A percentile compares a stretch with the other conserved stretches of the same genome.
Conservation (phyloP, 305 asterid species). For the Fraxinus baroniana region DNA sequence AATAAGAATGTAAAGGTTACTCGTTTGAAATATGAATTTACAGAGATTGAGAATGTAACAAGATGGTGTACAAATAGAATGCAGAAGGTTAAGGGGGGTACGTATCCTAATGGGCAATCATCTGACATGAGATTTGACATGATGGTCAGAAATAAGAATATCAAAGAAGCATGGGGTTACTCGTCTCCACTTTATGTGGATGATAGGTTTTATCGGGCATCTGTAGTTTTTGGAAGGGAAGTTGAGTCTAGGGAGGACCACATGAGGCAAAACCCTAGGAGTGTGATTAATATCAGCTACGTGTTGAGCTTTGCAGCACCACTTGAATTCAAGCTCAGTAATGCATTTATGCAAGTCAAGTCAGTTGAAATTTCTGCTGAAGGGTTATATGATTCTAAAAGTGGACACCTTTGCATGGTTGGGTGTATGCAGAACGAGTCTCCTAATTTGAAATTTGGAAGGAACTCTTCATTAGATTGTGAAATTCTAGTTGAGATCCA, state of each 20-base stretch:
- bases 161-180: constrained; percentile 53
- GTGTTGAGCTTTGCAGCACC: constrained; percentile 46
- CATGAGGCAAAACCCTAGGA: constrained; percentile 36
- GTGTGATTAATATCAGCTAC: constrained; percentile 56
- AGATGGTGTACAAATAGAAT: constrained; percentile 52
- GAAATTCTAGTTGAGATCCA: constrained; percentile 62
- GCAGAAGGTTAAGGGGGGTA: constrained; percentile 43
- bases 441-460: constrained; percentile 27
- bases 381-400: constrained; percentile 60
- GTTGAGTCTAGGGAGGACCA: constrained; percentile 28
- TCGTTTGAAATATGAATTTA: constrained; percentile 57
- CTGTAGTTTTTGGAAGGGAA: constrained; percentile 24
- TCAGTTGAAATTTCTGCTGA: constrained; percentile 67
- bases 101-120: constrained; percentile 58
- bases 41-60: constrained; percentile 52
- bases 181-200: constrained; percentile 66
- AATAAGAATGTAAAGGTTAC: constrained; percentile 31
- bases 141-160: constrained; percentile 47
- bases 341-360: constrained; percentile 33
- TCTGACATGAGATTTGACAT: constrained; percentile 74
- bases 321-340: constrained; percentile 50
- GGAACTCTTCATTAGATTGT: constrained; percentile 58
- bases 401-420: constrained; percentile 81
- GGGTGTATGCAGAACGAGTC: constrained; percentile 67
- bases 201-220: constrained; percentile 30